Evolutionary conservation across 2,329 filamentous ascomycete genomes (phyloP).

Genomic region (Clarireedia hainanense): DNA sequence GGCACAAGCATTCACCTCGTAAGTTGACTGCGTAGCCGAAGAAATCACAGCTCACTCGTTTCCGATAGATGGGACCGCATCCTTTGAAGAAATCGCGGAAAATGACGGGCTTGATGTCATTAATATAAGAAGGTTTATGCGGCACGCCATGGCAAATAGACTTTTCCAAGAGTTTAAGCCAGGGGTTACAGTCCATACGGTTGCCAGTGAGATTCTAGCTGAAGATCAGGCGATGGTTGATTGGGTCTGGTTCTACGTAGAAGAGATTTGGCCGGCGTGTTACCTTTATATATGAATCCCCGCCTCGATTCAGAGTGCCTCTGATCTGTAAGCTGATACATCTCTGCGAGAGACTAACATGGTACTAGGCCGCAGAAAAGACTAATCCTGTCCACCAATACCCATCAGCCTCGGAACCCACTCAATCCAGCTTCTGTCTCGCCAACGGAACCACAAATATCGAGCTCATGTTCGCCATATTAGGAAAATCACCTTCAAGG

Average conservation of each 20-base stretch:
- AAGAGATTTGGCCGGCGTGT: conserved; percentile 38
- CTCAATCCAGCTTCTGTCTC: conserved; percentile 43
- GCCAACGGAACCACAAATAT: conserved; percentile 42
- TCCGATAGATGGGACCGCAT: conserved; percentile 38
- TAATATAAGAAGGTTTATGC: conserved; percentile 43
- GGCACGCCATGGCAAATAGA: conserved; percentile 49
- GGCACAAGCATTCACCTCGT: background rate
- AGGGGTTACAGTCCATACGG: conserved; percentile 46
- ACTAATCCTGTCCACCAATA: conserved; percentile 37
- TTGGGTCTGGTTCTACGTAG: conserved; percentile 48
- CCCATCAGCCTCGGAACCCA: conserved; percentile 42
- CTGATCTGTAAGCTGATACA: background rate
- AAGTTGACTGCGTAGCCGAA: conserved; percentile 8
- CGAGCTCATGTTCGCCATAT: conserved; percentile 47
- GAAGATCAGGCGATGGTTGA: conserved; percentile 40
- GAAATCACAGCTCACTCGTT: conserved; percentile 40
- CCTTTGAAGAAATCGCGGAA: conserved; percentile 37
- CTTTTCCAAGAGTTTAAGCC: conserved; percentile 46
- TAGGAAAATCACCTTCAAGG: conserved; percentile 40
- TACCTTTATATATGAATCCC: background rate
- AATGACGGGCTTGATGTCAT: conserved; percentile 40
- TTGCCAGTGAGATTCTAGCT: conserved; percentile 43
- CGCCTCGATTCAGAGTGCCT: too few species aligned
- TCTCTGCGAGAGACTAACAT: background rate
- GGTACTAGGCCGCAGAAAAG: conserved; percentile 37